phyloP scores from a whole-genome alignment of 306 rosid genomes.

The Ceratonia siliqua region DNA sequence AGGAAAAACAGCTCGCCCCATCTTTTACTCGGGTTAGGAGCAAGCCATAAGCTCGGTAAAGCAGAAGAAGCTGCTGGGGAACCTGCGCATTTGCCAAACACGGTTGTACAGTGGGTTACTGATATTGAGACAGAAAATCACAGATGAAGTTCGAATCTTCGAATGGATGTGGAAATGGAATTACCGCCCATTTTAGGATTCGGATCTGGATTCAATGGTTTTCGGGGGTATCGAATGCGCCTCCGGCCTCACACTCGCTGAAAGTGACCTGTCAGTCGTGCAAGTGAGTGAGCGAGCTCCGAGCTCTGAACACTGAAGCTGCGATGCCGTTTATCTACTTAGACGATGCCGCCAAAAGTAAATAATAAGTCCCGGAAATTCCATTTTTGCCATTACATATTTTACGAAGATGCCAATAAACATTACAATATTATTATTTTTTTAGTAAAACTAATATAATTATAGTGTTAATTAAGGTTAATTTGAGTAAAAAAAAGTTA shows the following conservation, averaged over 20 bases:
- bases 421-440: too few species aligned
- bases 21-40: conserved; percentile 83
- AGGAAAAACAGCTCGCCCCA: conserved; percentile 96
- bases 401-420: too few species aligned
- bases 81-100: conserved; percentile 41
- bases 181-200: conserved; percentile 49
- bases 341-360: too few species aligned
- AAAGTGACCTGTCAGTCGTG: not conserved
- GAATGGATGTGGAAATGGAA: not conserved
- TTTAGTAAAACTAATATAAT: too few species aligned
- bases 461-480: too few species aligned
- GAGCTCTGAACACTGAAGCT: not conserved
- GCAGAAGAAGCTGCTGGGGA: conserved; percentile 2
- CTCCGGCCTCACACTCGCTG: not conserved
- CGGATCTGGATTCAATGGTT: not conserved
- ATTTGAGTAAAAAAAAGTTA: too few species aligned
- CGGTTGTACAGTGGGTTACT: not conserved
- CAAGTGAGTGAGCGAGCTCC: not conserved
- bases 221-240: not conserved
- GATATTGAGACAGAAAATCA: not conserved
- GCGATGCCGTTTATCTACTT: not conserved
- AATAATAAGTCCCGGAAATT: too few species aligned
- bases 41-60: conserved; percentile 63
- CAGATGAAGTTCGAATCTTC: not conserved
- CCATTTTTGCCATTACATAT: too few species aligned